Percentiles rank a stretch among this genome's conserved stretches.
Evolutionary conservation across 2,329 filamentous ascomycete genomes (phyloP).

Genomic region (Xylariales sp.): DNA sequence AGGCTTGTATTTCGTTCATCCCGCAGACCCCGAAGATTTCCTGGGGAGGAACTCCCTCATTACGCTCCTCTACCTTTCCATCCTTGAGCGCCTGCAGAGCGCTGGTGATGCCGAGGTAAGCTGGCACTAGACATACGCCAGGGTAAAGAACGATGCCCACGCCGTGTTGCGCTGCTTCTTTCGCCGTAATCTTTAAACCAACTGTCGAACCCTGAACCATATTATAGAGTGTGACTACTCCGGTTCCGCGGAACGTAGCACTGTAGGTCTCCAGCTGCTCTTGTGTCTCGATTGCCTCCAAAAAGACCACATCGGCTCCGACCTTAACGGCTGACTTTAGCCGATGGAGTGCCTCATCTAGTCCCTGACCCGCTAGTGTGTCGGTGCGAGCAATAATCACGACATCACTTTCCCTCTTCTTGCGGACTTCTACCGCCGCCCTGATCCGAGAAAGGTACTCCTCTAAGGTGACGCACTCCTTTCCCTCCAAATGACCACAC

Average conservation of each 20-base stretch:
- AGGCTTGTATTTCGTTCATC: conserved; percentile 23
- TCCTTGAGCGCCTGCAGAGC: conserved; percentile 19
- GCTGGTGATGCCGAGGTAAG: conserved; percentile 18
- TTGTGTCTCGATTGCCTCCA: conserved; percentile 60
- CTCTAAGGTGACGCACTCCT: conserved; percentile 48
- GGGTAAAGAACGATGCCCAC: conserved; percentile 22
- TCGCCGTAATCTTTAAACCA: conserved; percentile 19
- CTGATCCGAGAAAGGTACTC: conserved; percentile 48
- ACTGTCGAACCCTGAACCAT: conserved; percentile 22
- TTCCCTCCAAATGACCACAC: conserved; percentile 53
- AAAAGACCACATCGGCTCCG: conserved; percentile 63
- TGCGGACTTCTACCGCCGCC: conserved; percentile 51
- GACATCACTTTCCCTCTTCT: conserved; percentile 59
- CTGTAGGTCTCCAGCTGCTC: conserved; percentile 45
- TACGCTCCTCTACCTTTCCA: conserved; percentile 6
- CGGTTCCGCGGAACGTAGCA: conserved; percentile 16
- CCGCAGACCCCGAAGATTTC: conserved; percentile 23
- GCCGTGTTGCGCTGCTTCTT: conserved; percentile 16
- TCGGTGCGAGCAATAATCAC: conserved; percentile 70
- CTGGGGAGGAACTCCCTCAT: background rate
- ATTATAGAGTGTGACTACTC: conserved; percentile 24
- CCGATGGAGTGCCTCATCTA: conserved; percentile 59
- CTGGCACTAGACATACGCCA: conserved; percentile 17
- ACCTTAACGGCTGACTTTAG: conserved; percentile 57
- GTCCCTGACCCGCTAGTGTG: conserved; percentile 61